phyloP scores from a whole-genome alignment of 2,329 filamentous ascomycete species.

The Fonsecaea multimorphosa region DNA sequence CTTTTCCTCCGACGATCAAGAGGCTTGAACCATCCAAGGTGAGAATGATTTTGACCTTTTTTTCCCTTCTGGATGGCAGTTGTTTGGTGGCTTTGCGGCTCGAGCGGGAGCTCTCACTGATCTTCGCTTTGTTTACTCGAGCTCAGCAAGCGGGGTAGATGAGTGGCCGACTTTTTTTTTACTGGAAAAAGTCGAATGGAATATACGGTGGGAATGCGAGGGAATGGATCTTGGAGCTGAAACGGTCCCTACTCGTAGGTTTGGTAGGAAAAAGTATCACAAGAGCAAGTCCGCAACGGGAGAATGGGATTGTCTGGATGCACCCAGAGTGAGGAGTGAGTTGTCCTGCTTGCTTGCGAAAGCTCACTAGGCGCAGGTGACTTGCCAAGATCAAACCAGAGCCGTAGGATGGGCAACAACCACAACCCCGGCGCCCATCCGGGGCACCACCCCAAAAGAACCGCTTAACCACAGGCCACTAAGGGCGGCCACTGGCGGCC shows the following conservation, averaged over 20 bases:
- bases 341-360: conserved; percentile 6
- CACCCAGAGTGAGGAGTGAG: not conserved
- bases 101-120: not conserved
- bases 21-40: conserved; percentile 30
- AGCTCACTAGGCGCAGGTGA: conserved; percentile 7
- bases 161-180: not conserved
- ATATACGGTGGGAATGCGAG: not conserved
- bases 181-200: not conserved
- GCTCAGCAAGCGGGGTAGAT: conserved; percentile 15
- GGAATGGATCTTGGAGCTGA: not conserved
- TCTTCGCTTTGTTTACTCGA: conserved; percentile 26
- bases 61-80: not conserved
- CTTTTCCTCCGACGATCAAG: conserved; percentile 31
- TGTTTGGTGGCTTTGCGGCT: not conserved
- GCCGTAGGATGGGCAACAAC: conserved; percentile 6
- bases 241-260: not conserved
- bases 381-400: conserved; percentile 1
- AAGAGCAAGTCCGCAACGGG: not conserved
- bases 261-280: conserved; percentile 1
- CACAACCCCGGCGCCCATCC: not conserved
- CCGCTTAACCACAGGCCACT: no score
- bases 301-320: conserved; percentile 4
- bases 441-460: not conserved
- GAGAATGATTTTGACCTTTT: not conserved
- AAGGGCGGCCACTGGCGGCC: no score